Conservation (phyloP, 163 green algal species). For the Scenedesmus sp. region DNA sequence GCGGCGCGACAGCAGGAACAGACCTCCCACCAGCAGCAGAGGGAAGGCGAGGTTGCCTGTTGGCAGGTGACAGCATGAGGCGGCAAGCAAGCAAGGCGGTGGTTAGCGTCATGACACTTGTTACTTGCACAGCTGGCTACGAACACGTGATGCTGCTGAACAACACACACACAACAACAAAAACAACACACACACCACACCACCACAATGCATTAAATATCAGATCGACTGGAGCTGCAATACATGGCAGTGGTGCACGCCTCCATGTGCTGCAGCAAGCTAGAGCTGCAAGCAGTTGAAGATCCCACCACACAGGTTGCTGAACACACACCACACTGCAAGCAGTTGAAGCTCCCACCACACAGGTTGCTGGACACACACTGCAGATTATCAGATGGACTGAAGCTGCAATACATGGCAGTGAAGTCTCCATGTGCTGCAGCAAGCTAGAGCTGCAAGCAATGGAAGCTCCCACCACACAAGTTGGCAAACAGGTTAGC, state of each 20-base stretch:
- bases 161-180: too few species aligned
- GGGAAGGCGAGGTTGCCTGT: conserved; percentile 98
- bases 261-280: neutral
- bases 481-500: too few species aligned
- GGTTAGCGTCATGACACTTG: neutral
- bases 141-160: too few species aligned
- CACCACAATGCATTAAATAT: neutral
- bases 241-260: neutral
- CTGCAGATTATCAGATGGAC: neutral
- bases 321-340: too few species aligned
- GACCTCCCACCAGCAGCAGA: conserved; percentile 96
- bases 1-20: conserved; percentile 98
- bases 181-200: too few species aligned
- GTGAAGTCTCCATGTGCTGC: neutral
- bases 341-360: too few species aligned
- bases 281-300: too few species aligned
- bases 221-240: neutral
- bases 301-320: too few species aligned
- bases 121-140: neutral
- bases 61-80: neutral
- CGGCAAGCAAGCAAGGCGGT: neutral
- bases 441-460: too few species aligned
- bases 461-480: too few species aligned
- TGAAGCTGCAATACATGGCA: neutral
- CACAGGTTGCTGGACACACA: too few species aligned